Evolutionary conservation across 441 rosid genomes (phyloP), one percentile per base, ranked within the genome.

Genomic region (Pelargonium myrrhifolium): DNA sequence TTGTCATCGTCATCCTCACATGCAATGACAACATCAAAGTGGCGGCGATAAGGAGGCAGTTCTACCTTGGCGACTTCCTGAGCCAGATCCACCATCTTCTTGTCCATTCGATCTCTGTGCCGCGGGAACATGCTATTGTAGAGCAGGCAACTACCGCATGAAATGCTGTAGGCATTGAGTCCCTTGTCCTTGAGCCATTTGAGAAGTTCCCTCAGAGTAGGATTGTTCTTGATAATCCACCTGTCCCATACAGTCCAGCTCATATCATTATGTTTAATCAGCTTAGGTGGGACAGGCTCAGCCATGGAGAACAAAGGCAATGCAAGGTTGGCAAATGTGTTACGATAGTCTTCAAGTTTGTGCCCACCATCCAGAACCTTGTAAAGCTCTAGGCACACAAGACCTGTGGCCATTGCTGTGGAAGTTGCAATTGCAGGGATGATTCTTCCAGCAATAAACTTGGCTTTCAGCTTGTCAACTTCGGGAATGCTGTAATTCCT

Each of bases 181-280:
- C 96, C 97, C 71, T 86, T 89, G 0, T 81, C 76, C 82, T 80
- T 77, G 61, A 92, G 89, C 98, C 98, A 92, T 49, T 83, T 80
- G n/a, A 92, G 77, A 28, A 92, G 90, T 76, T 88, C 95, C 76
- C 87, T 79, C 66, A 92, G 74, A 6, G 89, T 92, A 0, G 96
- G 96, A 81, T 92, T 86, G 68, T 79, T 81, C 74, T 67, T 78
- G 5, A 92, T 68, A 35, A 87, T 74, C 98, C 98, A 92, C 79
- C 98, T 79, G 82, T 92, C 97, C 98, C 98, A 92, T 8, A 88
- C 92, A 1, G 96, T 89, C 97, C 98, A 92, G 69, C 87, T 84
- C 98, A 87, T 87, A 74, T 90, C 93, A 0, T 66, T 76, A 69
- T 92, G 98, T 79, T 88, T 87, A 69, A 90, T 75, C 21, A 88